A percentile compares a stretch with the other conserved stretches of the same genome.
phyloP scores from a whole-genome alignment of 257 asterid genomes.

The Salvia miltiorrhiza region DNA sequence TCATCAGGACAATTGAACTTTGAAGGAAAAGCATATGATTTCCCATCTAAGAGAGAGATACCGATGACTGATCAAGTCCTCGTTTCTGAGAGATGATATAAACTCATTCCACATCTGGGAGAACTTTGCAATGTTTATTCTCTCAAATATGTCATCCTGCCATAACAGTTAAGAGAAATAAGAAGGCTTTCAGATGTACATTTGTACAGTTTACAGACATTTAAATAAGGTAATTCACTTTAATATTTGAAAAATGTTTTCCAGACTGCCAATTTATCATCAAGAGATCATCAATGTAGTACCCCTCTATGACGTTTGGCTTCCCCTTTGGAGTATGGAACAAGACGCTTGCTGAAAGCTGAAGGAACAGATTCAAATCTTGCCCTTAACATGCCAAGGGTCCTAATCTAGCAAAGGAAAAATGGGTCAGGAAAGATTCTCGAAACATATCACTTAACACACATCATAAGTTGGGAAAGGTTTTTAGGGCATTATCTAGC shows the following conservation, averaged over 20 bases:
- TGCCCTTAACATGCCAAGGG: slow-evolving; percentile 97
- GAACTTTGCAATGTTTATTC: slow-evolving; percentile 83
- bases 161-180: slow-evolving; percentile 24
- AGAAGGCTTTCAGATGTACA: slow-evolving; percentile 11
- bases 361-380: slow-evolving; percentile 82
- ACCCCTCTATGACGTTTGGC: slow-evolving; percentile 44
- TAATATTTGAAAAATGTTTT: background rate
- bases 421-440: slow-evolving; percentile 15
- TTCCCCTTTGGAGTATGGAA: slow-evolving; percentile 68
- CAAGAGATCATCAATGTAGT: slow-evolving; percentile 17
- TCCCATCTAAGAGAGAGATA: slow-evolving; percentile 9
- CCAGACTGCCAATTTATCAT: slow-evolving; percentile 11
- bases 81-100: slow-evolving; percentile 84
- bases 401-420: slow-evolving; percentile 65
- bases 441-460: background rate
- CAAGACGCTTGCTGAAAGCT: slow-evolving; percentile 83
- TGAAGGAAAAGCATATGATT: background rate
- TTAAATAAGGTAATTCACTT: background rate
- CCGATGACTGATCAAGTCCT: slow-evolving; percentile 83
- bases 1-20: background rate
- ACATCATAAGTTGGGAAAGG: background rate
- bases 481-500: slow-evolving; percentile 9
- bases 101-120: slow-evolving; percentile 99
- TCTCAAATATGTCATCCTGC: slow-evolving; percentile 62
- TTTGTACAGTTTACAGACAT: background rate